phyloP scores from a whole-genome alignment of 768 basidiomycete species.

The Chiua virens region DNA sequence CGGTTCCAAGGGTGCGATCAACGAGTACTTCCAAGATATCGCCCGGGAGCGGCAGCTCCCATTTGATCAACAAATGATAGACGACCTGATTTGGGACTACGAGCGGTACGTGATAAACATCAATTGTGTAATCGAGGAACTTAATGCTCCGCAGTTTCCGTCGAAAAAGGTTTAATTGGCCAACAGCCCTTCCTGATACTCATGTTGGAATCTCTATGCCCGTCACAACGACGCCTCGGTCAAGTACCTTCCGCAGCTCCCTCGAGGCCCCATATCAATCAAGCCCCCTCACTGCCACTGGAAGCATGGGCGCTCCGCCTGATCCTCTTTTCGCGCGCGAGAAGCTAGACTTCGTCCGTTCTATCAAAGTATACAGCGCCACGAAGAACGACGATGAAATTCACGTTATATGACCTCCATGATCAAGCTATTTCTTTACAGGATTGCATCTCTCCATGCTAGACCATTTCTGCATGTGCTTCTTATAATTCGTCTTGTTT shows the following conservation, averaged over 20 bases:
- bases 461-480: neutral
- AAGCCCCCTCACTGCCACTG: constrained; percentile 8
- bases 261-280: constrained; percentile 11
- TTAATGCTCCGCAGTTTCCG: constrained; percentile 51
- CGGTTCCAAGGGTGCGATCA: constrained; percentile 58
- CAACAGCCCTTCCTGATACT: constrained; percentile 42
- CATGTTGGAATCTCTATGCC: constrained; percentile 25
- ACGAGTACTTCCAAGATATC: constrained; percentile 44
- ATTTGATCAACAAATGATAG: constrained; percentile 23
- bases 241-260: constrained; percentile 18
- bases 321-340: constrained; percentile 32
- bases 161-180: constrained; percentile 69
- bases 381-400: constrained; percentile 39
- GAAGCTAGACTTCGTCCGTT: constrained; percentile 50
- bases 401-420: constrained; percentile 18
- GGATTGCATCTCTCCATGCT: neutral
- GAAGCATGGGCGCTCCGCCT: constrained; percentile 15
- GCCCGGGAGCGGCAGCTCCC: constrained; percentile 21
- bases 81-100: constrained; percentile 36
- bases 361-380: constrained; percentile 52
- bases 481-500: constrained; percentile 4
- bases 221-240: constrained; percentile 22
- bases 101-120: constrained; percentile 29
- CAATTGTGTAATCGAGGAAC: constrained; percentile 5
- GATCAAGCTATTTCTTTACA: neutral